Evolutionary conservation across 2,329 filamentous ascomycete genomes (phyloP).

Genomic region (Paraphaeosphaeria sporulosa): DNA sequence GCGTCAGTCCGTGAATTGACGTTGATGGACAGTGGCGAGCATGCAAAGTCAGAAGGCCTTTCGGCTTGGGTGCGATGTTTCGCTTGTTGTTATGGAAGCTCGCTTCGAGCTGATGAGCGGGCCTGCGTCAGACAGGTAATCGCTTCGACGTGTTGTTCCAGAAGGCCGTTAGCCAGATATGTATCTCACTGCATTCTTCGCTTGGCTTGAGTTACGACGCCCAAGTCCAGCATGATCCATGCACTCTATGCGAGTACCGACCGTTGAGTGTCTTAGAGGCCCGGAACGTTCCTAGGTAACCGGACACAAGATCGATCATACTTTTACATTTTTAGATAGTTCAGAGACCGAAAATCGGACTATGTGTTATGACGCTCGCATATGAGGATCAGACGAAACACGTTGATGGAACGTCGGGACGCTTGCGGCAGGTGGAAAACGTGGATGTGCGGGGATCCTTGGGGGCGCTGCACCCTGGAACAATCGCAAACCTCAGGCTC

Average conservation of each 20-base stretch:
- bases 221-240: not conserved
- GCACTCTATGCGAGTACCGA: not conserved
- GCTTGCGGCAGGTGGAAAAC: slow-evolving; percentile 4
- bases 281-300: not conserved
- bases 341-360: not conserved
- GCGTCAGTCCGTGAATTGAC: not conserved
- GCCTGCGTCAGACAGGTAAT: not conserved
- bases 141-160: not conserved
- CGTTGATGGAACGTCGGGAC: not conserved
- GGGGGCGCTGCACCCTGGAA: not conserved
- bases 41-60: not conserved
- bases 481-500: not conserved
- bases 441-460: slow-evolving; percentile 1
- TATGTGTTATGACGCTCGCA: not conserved
- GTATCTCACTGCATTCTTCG: slow-evolving; percentile 7
- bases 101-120: not conserved
- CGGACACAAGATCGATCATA: not conserved
- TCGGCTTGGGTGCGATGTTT: not conserved
- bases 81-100: not conserved
- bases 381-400: not conserved
- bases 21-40: not conserved
- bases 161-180: not conserved
- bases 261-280: not conserved
- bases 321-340: not conserved
- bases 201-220: not conserved